phyloP scores from a whole-genome alignment of 2,329 filamentous ascomycete genomes.

The Claviceps digitariae region DNA sequence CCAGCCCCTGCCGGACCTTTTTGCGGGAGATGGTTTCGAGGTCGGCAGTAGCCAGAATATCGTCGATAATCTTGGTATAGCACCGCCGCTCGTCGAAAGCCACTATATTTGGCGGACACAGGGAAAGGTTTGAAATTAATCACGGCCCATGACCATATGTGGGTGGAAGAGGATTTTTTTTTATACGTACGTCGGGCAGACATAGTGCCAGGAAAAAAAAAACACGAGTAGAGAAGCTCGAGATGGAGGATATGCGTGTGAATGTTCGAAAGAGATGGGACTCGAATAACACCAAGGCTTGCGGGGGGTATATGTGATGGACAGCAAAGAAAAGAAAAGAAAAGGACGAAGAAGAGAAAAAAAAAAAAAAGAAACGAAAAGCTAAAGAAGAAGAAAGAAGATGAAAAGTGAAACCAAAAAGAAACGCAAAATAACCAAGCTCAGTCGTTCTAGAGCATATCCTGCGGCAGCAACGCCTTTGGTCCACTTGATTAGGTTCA shows the following conservation, averaged over 20 bases:
- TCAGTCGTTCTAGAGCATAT: slow-evolving; percentile 8
- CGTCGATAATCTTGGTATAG: slow-evolving; percentile 47
- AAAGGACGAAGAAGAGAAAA: background rate
- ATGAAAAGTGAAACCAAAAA: background rate
- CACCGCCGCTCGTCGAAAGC: slow-evolving; percentile 32
- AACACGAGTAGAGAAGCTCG: background rate
- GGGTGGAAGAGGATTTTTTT: background rate
- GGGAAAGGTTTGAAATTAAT: background rate
- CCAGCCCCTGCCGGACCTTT: slow-evolving; percentile 44
- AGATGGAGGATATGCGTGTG: background rate
- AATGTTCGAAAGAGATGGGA: background rate
- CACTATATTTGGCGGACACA: slow-evolving; percentile 25
- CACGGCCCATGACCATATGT: background rate
- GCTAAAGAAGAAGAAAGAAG: background rate
- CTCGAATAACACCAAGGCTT: background rate
- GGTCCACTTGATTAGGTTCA: background rate
- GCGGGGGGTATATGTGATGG: background rate
- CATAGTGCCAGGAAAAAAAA: slow-evolving; percentile 8
- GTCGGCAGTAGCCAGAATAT: slow-evolving; percentile 42
- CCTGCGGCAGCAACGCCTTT: slow-evolving; percentile 2
- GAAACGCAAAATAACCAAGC: background rate
- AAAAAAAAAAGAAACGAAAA: background rate
- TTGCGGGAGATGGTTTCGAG: slow-evolving; percentile 51
- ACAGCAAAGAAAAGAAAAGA: background rate
- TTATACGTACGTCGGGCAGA: slow-evolving; percentile 12